A percentile compares a stretch with the other conserved stretches of the same genome.
These are phyloP conservation scores for Backusella psychrophila DNA, from an alignment of 192 early-diverging fungal species.

Conservation along the genomic window DNA sequence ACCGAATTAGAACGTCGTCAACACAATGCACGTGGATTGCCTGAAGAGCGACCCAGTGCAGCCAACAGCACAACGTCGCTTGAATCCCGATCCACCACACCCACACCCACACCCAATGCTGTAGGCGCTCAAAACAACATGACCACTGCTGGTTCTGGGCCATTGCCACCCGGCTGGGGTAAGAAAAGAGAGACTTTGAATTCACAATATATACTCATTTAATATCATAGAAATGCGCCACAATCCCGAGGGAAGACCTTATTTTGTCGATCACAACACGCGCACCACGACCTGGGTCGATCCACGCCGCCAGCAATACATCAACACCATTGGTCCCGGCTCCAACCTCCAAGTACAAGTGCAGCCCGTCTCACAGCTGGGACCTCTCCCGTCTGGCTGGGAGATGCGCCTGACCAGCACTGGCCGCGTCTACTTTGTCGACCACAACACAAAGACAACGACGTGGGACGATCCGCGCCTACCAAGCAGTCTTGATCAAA, in stretches of 20 bases:
- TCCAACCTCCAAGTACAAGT: conserved; percentile 64
- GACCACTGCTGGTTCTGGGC: conserved; percentile 58
- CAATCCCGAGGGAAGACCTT: conserved; percentile 55
- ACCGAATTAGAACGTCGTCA: conserved; percentile 71
- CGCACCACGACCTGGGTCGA: conserved; percentile 92
- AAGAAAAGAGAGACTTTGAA: conserved; percentile 18
- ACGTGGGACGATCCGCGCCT: conserved; percentile 97
- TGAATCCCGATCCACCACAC: conserved; percentile 49
- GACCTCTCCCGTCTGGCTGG: conserved; percentile 95
- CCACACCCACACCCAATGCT: conserved; percentile 66
- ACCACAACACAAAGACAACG: conserved; percentile 97
- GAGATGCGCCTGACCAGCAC: conserved; percentile 97
- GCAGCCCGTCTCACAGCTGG: conserved; percentile 72
- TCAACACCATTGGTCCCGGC: conserved; percentile 50
- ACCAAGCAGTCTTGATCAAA: conserved; percentile 80
- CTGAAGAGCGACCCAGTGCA: conserved; percentile 50
- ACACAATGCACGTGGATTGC: conserved; percentile 79
- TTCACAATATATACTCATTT: conserved; percentile 75
- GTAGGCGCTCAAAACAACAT: conserved; percentile 36
- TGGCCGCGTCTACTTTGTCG: conserved; percentile 96
- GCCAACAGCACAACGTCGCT: conserved; percentile 13
- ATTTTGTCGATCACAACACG: conserved; percentile 91
- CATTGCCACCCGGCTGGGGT: conserved; percentile 83
- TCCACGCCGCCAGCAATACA: conserved; percentile 68
- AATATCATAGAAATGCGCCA: conserved; percentile 63